Base-by-base conservation (phyloP, 2,329 filamentous ascomycete species). In the Furcasterigmium sp. region DNA sequence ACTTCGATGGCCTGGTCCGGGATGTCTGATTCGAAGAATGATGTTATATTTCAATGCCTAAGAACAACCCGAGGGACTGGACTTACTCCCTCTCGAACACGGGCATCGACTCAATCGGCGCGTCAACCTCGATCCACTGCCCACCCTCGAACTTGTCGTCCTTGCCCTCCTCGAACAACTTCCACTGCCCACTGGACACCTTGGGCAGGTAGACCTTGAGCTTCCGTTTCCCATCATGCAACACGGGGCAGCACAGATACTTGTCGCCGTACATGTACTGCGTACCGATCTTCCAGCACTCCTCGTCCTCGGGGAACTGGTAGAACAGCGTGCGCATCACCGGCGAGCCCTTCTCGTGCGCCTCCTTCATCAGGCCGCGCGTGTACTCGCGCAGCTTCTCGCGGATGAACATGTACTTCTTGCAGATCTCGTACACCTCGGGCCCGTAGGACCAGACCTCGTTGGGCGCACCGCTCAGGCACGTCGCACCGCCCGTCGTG, bases 381-480 rank as follows among this genome's bases (percentile, higher is more conserved):
- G 74, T 80, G 47, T 85, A 85, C 1, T 67, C 67, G 5, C 80
- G 65, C 55, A 85, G 46, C 26, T 69, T 55, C 57, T 85, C 81
- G 3, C 81, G 68, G 11, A 85, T 63, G 5, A 53, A 49, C 54
- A 86, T 68, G 49, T 83, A 84, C 50, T 68, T 75, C 53, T 70
- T 68, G 56, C 77, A 81, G 25, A 85, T 81, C 25, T 63, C 67
- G 46, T 80, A 82, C 1, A 81, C 72, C 21, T 78, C 69, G 7
- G 73, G 68, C 0, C 82, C 80, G 52, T 83, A 85, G 1, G 72
- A 80, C 81, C 81, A 85, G 2, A 85, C 74, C 56, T 85, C 82
- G 50, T 84, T 83, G 0, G 65, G 58, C 0, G 74, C 78, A 13
- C 78, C 80, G 47, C 56, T 73, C 50, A 44, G 68, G 56, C 48